Base-by-base conservation (phyloP, 2,329 filamentous ascomycete species). In the Aspergillus ochraceoroseus region DNA sequence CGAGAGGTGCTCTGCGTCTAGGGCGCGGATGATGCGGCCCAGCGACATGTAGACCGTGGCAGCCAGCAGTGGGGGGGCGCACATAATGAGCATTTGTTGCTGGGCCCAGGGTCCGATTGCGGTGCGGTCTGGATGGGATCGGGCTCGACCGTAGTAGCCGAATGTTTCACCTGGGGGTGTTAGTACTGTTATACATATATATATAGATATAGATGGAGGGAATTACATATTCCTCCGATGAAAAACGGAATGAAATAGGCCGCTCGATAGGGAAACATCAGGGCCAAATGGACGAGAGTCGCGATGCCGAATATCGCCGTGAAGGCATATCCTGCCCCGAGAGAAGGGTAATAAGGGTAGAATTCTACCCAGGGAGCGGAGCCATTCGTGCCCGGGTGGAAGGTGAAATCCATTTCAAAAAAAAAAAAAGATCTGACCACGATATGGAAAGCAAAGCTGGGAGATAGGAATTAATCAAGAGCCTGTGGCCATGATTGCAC, bases 141-240 rank as follows among this genome's bases (percentile, higher is more conserved):
- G 49, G 3, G 69, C 58, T 38, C 76, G 71, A 8, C 69, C 72
- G 26, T 74, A 54, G 49, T 77, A 78, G 11, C 75, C 76, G 13
- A 77, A 60, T 0, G 62, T 56, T 50, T 78, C 72, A 53, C 76
- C 72, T 75, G n/a, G n/a, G n/a, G n/a, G n/a, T n/a, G n/a, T n/a
- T n/a, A n/a, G n/a, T n/a, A n/a, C n/a, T n/a, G n/a, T n/a, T n/a
- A n/a, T n/a, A n/a, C 20, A 22, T 5, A 22, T 5, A 22, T 22
- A 22, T 22, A 22, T 22, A 22, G 20, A 22, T n/a, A n/a, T n/a
- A 18, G 22, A 13, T 12, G 9, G 1, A 7, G 1, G 8, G 5
- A 51, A 57, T 35, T 53, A 66, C 63, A 64, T 31, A 65, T 51
- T 31, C 64, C 61, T 1, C 64, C 64, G 11, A 67, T 14, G 2